A percentile compares a stretch with the other conserved stretches of the same genome.
phyloP scores from a whole-genome alignment of 148 eudicot species.

The Vaccinium darrowii region DNA sequence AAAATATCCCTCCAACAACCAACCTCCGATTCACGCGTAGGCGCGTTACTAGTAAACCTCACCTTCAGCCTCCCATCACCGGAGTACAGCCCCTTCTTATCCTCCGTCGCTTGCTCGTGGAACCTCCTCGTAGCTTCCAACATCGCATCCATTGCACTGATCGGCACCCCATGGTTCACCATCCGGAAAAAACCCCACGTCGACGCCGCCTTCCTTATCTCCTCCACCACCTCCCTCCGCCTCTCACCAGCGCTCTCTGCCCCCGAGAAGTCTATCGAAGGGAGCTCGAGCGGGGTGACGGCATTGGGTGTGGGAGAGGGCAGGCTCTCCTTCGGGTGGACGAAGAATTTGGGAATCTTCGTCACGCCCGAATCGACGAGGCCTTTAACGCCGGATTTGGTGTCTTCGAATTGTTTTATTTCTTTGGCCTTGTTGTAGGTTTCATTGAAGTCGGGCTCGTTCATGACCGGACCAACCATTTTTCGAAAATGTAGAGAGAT shows the following conservation, averaged over 20 bases:
- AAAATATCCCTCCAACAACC: conserved; percentile 52
- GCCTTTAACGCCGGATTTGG: conserved; percentile 62
- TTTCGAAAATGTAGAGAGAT: neutral
- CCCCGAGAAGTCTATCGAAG: conserved; percentile 40
- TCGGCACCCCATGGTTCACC: conserved; percentile 33
- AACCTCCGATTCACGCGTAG: conserved; percentile 16
- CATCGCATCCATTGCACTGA: conserved; percentile 6
- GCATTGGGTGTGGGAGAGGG: neutral
- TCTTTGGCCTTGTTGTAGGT: conserved; percentile 39
- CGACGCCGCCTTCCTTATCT: conserved; percentile 25
- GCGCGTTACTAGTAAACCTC: conserved; percentile 27
- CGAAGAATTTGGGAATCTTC: conserved; percentile 47
- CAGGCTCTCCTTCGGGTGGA: conserved; percentile 27
- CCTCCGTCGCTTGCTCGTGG: conserved; percentile 51
- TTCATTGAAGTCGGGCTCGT: neutral
- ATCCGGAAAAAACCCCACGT: conserved; percentile 32
- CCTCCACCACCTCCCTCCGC: conserved; percentile 22
- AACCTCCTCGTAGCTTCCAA: conserved; percentile 22
- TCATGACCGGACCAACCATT: neutral
- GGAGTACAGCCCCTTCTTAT: conserved; percentile 36
- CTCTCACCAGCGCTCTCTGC: conserved; percentile 17
- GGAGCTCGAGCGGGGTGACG: conserved; percentile 20
- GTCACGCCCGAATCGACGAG: conserved; percentile 45
- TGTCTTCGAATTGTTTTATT: conserved; percentile 35
- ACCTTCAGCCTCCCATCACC: conserved; percentile 28